Evolutionary conservation across 2,329 filamentous ascomycete species (phyloP).

Genomic region (Xylaria arbuscula): DNA sequence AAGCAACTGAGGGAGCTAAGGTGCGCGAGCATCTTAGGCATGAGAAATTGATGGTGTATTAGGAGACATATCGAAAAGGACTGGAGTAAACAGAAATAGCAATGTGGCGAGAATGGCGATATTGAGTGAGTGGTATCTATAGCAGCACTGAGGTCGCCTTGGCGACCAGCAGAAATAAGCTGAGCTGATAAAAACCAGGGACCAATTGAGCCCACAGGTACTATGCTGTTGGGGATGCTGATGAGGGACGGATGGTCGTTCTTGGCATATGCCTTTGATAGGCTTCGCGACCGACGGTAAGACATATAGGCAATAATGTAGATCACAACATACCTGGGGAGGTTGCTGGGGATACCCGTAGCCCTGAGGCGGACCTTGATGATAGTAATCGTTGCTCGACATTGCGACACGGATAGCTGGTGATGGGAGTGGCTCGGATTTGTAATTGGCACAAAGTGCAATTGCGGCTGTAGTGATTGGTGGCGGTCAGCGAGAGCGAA

Average conservation of each 20-base stretch:
- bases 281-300: constrained; percentile 29
- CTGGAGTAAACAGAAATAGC: constrained; percentile 3
- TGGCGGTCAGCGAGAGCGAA: constrained; percentile 18
- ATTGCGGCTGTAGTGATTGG: constrained; percentile 10
- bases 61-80: neutral
- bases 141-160: constrained; percentile 2
- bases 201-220: constrained; percentile 4
- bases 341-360: constrained; percentile 56
- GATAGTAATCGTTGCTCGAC: constrained; percentile 50
- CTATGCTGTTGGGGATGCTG: constrained; percentile 10
- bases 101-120: constrained; percentile 5
- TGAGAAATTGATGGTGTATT: neutral
- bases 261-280: constrained; percentile 27
- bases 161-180: neutral
- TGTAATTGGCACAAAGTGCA: neutral
- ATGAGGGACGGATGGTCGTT: constrained; percentile 20
- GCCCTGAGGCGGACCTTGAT: constrained; percentile 50
- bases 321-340: constrained; percentile 54
- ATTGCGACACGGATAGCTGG: constrained; percentile 40
- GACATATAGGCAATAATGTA: neutral
- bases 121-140: constrained; percentile 7
- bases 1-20: neutral
- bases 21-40: neutral
- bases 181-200: constrained; percentile 4
- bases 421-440: constrained; percentile 16